These are phyloP conservation scores for Leccinellum rugosiceps DNA, from an alignment of 768 basidiomycete genomes.

Conservation along the genomic window DNA sequence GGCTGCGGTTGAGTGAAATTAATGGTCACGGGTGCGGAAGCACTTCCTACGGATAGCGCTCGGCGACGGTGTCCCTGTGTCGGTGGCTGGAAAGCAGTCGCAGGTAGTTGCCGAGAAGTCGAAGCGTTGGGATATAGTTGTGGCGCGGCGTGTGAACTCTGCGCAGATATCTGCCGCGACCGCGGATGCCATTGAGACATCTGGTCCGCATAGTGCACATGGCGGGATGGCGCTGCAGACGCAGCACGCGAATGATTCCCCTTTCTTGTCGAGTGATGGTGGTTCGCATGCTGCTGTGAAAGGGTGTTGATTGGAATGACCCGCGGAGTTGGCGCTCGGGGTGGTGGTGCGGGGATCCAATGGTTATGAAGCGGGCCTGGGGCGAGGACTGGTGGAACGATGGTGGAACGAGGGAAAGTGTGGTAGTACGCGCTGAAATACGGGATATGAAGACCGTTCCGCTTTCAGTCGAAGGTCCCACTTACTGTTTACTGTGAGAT, in stretches of 20 bases:
- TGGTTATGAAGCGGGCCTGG: background rate
- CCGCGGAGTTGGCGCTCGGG: constrained; percentile 3
- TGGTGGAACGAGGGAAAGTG: constrained; percentile 26
- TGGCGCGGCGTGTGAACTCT: background rate
- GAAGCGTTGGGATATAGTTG: constrained; percentile 1
- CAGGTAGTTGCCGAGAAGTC: background rate
- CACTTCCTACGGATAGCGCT: constrained; percentile 17
- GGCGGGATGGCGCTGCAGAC: constrained; percentile 19
- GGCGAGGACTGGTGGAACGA: background rate
- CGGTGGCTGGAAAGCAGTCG: constrained; percentile 5
- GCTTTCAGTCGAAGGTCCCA: constrained; percentile 7
- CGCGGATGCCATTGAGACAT: background rate
- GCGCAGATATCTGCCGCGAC: constrained; percentile 9
- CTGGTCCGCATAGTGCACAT: constrained; percentile 26
- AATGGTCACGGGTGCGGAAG: background rate
- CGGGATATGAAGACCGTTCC: constrained; percentile 12
- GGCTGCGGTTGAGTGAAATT: constrained; percentile 5
- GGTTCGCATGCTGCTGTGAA: constrained; percentile 7
- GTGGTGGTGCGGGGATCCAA: background rate
- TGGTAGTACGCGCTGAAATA: constrained; percentile 22
- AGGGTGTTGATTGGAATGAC: background rate
- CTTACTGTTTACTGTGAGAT: constrained; percentile 25
- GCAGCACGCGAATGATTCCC: constrained; percentile 7
- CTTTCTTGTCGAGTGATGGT: background rate
- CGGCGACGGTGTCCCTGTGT: constrained; percentile 19